A percentile compares a stretch with the other conserved stretches of the same genome.
These are phyloP conservation scores for Lotmaria passim DNA, from an alignment of 208 protist species.

Conservation along the genomic window DNA sequence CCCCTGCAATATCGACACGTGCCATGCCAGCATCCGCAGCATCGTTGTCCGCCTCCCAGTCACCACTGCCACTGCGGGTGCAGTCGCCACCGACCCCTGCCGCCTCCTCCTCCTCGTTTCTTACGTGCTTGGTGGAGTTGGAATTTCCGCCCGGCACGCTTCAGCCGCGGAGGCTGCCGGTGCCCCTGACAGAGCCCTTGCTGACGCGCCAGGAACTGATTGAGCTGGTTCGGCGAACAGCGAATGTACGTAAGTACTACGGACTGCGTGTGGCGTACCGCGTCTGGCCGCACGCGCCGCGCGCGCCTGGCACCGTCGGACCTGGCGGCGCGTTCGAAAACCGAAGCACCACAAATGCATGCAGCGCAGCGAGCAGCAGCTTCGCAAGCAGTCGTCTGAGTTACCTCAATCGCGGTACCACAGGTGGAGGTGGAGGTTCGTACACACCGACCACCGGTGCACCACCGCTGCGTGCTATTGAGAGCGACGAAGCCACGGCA, in stretches of 20 bases:
- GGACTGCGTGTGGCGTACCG: constrained; percentile 53
- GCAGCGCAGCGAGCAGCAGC: too few species aligned
- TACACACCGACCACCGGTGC: constrained; percentile 18
- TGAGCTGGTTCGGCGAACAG: constrained; percentile 33
- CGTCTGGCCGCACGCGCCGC: constrained; percentile 21
- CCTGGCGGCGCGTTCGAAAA: background rate
- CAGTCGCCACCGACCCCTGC: background rate
- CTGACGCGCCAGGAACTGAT: constrained; percentile 42
- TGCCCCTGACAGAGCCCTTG: constrained; percentile 37
- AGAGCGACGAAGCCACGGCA: constrained; percentile 22
- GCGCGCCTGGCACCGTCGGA: background rate
- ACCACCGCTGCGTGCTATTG: constrained; percentile 25
- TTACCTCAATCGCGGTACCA: constrained; percentile 1
- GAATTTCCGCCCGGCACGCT: constrained; percentile 34
- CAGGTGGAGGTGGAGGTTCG: background rate
- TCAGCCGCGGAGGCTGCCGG: constrained; percentile 15
- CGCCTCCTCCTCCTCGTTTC: constrained; percentile 13
- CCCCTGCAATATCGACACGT: too few species aligned
- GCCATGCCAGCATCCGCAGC: too few species aligned
- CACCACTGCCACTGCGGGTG: background rate
- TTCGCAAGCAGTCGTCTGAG: too few species aligned
- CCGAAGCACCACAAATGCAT: too few species aligned
- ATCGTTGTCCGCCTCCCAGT: background rate
- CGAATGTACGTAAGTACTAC: constrained; percentile 31
- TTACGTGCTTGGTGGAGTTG: constrained; percentile 16